Conservation (phyloP, 805 yeast species). For the Clavispora santaluciae region DNA sequence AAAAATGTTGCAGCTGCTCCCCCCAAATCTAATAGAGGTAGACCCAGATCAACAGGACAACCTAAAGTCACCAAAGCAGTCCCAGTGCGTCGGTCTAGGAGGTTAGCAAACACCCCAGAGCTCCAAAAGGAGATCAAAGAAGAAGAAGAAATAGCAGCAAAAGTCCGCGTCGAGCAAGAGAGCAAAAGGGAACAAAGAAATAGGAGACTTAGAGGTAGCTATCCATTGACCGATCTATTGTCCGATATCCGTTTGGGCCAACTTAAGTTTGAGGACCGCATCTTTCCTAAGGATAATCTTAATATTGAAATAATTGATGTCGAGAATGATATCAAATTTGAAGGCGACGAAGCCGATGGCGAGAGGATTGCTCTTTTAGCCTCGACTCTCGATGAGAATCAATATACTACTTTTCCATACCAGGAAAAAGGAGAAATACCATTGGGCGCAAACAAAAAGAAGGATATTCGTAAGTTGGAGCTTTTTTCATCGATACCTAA, state of each 20-base stretch:
- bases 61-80: conserved; percentile 11
- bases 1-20: not conserved
- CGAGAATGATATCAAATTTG: no score
- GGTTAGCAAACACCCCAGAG: conserved; percentile 55
- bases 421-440: no score
- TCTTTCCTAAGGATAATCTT: conserved; percentile 9
- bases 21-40: not conserved
- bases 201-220: conserved; percentile 61
- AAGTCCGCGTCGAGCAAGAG: conserved; percentile 12
- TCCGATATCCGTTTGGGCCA: conserved; percentile 36
- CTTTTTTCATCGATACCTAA: conserved; percentile 59
- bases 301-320: not conserved
- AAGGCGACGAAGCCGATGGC: not conserved
- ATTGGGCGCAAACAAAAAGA: conserved; percentile 23
- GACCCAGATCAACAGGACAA: conserved; percentile 10
- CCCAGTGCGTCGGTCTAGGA: conserved; percentile 72
- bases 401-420: not conserved
- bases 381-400: not conserved
- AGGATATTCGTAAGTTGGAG: conserved; percentile 32
- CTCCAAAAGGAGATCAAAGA: conserved; percentile 31
- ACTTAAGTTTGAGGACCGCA: conserved; percentile 27
- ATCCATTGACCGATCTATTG: conserved; percentile 56
- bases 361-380: not conserved
- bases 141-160: conserved; percentile 39
- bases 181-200: conserved; percentile 35